phyloP scores from a whole-genome alignment of 257 asterid species.

The Solanum paucissectum region DNA sequence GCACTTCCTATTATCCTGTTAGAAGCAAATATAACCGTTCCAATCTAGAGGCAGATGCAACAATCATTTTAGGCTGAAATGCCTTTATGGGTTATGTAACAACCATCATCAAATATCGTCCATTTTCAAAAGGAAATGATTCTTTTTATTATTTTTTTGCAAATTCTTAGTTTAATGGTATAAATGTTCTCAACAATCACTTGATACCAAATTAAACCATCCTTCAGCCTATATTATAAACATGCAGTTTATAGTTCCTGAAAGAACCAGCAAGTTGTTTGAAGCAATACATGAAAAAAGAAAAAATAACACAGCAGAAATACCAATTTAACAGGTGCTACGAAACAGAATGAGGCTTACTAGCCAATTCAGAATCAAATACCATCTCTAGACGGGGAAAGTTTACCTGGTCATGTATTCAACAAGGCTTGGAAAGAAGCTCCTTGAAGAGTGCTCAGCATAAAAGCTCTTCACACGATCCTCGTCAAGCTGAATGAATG shows the following conservation, averaged over 20 bases:
- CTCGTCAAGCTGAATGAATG: slow-evolving; percentile 41
- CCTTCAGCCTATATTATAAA: background rate
- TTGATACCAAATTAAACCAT: background rate
- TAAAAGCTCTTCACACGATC: slow-evolving; percentile 43
- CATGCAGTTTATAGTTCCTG: background rate
- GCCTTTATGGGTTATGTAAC: background rate
- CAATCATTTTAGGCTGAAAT: background rate
- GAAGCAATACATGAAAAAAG: too few relatives aligned
- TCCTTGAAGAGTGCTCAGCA: slow-evolving; percentile 59
- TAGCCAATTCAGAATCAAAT: background rate
- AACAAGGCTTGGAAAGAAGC: slow-evolving; percentile 61
- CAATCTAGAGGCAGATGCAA: background rate
- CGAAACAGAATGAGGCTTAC: background rate
- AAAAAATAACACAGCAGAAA: too few relatives aligned
- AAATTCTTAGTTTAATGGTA: background rate
- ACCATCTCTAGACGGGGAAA: background rate
- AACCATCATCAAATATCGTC: background rate
- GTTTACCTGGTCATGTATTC: slow-evolving; percentile 65
- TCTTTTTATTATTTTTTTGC: background rate
- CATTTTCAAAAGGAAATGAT: background rate
- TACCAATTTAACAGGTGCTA: too few relatives aligned
- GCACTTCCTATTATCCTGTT: background rate
- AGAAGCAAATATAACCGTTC: background rate
- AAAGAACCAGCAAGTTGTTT: too few relatives aligned
- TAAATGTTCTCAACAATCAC: background rate